phyloP scores from a whole-genome alignment of 257 asterid species.

The Coffea canephora region DNA sequence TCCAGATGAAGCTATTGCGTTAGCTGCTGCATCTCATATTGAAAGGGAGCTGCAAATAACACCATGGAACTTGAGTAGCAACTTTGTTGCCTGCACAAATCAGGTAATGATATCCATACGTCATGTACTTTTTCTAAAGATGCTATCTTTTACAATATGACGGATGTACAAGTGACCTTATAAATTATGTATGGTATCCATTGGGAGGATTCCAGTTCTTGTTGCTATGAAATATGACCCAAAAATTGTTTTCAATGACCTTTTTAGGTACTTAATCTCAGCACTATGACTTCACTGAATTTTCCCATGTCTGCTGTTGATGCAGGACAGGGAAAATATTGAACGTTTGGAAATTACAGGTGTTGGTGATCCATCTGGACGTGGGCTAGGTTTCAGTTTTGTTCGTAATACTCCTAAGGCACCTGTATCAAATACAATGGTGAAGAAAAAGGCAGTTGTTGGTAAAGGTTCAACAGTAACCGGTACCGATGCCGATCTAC shows the following conservation, averaged over 20 bases:
- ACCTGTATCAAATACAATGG: conserved; percentile 66
- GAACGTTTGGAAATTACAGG: conserved; percentile 98
- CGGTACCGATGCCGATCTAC: conserved; percentile 98
- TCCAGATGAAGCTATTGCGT: conserved; percentile 96
- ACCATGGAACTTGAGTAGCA: conserved; percentile 95
- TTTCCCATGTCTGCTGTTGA: conserved; percentile 4
- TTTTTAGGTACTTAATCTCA: background rate
- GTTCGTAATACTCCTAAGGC: conserved; percentile 89
- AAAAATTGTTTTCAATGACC: too few species aligned
- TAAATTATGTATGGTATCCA: background rate
- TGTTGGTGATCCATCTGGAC: conserved; percentile 98
- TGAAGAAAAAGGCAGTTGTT: conserved; percentile 78
- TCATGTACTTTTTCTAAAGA: background rate
- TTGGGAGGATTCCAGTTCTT: conserved; percentile 14
- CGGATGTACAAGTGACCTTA: background rate
- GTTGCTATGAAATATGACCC: background rate
- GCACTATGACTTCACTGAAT: background rate
- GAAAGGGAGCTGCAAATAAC: conserved; percentile 99
- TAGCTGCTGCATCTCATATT: conserved; percentile 98
- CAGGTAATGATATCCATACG: conserved; percentile 49
- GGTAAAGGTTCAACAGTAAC: conserved; percentile 94
- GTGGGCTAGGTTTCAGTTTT: conserved; percentile 98
- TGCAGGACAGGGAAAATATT: conserved; percentile 89
- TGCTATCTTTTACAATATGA: background rate
- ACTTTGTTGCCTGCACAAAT: conserved; percentile 90